Evolutionary conservation across 225 moss, liverwort and hornwort species (phyloP).

Genomic region (Polytrichum commune): DNA sequence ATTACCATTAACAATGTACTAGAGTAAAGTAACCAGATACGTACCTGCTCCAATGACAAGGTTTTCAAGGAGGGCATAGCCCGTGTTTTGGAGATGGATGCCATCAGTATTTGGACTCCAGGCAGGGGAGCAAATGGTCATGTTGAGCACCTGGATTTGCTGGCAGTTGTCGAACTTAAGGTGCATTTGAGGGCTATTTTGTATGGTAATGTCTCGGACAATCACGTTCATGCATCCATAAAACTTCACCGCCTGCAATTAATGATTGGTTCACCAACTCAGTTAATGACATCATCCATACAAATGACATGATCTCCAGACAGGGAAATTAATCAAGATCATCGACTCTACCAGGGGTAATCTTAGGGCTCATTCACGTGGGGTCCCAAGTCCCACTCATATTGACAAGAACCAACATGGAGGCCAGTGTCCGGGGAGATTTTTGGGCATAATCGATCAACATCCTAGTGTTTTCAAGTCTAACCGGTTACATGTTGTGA

Average conservation of each 20-base stretch:
- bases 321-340: no score
- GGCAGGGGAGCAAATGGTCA: slow-evolving; percentile 42
- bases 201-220: slow-evolving; percentile 52
- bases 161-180: slow-evolving; percentile 59
- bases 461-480: no score
- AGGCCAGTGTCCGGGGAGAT: no score
- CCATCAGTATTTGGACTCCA: slow-evolving; percentile 63
- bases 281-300: no score
- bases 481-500: no score
- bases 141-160: slow-evolving; percentile 42
- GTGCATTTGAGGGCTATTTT: slow-evolving; percentile 63
- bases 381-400: no score
- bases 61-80: slow-evolving; percentile 57
- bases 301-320: no score
- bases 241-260: slow-evolving; percentile 46
- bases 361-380: no score
- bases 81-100: slow-evolving; percentile 50
- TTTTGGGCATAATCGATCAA: no score
- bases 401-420: no score
- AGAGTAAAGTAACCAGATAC: background rate
- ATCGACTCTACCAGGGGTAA: no score
- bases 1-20: background rate
- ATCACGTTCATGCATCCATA: slow-evolving; percentile 48
- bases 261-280: no score
- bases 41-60: slow-evolving; percentile 61